Percentiles rank a stretch among this genome's conserved stretches.
phyloP scores from a whole-genome alignment of 2,329 filamentous ascomycete species.

The Westerdykella sp. region DNA sequence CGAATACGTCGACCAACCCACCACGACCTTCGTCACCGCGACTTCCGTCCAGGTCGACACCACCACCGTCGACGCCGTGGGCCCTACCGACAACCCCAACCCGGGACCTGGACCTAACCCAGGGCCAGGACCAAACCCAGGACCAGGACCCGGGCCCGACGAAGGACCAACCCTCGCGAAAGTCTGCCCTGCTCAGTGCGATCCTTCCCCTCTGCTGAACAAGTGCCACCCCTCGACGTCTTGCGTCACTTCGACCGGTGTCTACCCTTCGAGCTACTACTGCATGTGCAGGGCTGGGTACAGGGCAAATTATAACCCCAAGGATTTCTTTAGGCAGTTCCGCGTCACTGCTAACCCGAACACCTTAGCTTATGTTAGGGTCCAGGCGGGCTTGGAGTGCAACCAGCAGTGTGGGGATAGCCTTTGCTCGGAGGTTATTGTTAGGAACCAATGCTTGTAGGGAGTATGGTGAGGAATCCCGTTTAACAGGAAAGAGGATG shows the following conservation, averaged over 20 bases:
- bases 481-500: too few relatives aligned
- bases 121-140: background rate
- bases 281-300: slow-evolving; percentile 26
- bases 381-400: slow-evolving; percentile 14
- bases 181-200: slow-evolving; percentile 8
- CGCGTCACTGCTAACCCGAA: slow-evolving; percentile 15
- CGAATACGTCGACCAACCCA: background rate
- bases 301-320: slow-evolving; percentile 14
- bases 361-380: slow-evolving; percentile 16
- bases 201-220: slow-evolving; percentile 18
- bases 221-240: slow-evolving; percentile 21
- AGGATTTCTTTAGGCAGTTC: slow-evolving; percentile 26
- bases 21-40: background rate
- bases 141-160: background rate
- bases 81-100: background rate
- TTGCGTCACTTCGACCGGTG: slow-evolving; percentile 17
- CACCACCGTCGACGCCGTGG: background rate
- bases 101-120: background rate
- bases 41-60: background rate
- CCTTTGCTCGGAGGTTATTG: slow-evolving; percentile 18
- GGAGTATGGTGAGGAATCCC: background rate
- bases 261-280: slow-evolving; percentile 15
- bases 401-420: slow-evolving; percentile 18
- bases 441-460: slow-evolving; percentile 14
- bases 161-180: background rate